Conservation (phyloP, 2,329 filamentous ascomycete genomes). For the Ilyonectria robusta region DNA sequence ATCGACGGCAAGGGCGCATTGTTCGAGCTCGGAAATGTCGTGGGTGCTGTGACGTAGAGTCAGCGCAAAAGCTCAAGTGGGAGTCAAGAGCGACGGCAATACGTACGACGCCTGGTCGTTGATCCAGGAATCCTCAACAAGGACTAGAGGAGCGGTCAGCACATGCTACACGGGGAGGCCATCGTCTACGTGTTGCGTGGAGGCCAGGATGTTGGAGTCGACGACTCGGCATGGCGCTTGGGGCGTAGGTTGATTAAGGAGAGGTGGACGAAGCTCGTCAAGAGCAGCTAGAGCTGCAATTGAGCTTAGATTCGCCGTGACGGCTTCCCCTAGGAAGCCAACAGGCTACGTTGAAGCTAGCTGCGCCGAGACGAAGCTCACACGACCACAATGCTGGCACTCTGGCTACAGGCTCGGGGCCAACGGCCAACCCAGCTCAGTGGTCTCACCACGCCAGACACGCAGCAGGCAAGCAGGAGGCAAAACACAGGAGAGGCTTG, state of each 20-base stretch:
- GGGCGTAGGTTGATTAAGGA: constrained; percentile 6
- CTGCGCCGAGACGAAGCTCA: constrained; percentile 24
- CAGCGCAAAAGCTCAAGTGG: constrained; percentile 34
- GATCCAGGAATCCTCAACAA: constrained; percentile 58
- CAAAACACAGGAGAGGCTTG: neutral
- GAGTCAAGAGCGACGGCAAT: constrained; percentile 15
- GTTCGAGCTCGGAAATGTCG: constrained; percentile 79
- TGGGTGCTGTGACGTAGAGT: constrained; percentile 62
- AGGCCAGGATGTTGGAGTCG: constrained; percentile 16
- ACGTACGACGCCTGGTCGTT: constrained; percentile 56
- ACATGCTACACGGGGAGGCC: constrained; percentile 20
- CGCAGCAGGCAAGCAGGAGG: constrained; percentile 7
- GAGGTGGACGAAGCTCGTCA: constrained; percentile 24
- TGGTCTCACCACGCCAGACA: constrained; percentile 8
- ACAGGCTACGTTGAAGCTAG: constrained; percentile 27
- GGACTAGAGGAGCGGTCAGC: constrained; percentile 50
- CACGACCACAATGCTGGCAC: constrained; percentile 26
- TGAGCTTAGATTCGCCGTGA: constrained; percentile 33
- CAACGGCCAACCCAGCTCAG: constrained; percentile 14
- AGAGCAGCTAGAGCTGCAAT: constrained; percentile 38
- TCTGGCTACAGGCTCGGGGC: constrained; percentile 24
- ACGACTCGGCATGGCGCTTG: constrained; percentile 21
- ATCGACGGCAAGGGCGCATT: constrained; percentile 85
- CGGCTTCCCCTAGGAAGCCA: constrained; percentile 19
- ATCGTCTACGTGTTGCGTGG: constrained; percentile 17